These are phyloP conservation scores for Gymnopus androsaceus DNA, from an alignment of 1,284 basidiomycete genomes.

Conservation along the genomic window DNA sequence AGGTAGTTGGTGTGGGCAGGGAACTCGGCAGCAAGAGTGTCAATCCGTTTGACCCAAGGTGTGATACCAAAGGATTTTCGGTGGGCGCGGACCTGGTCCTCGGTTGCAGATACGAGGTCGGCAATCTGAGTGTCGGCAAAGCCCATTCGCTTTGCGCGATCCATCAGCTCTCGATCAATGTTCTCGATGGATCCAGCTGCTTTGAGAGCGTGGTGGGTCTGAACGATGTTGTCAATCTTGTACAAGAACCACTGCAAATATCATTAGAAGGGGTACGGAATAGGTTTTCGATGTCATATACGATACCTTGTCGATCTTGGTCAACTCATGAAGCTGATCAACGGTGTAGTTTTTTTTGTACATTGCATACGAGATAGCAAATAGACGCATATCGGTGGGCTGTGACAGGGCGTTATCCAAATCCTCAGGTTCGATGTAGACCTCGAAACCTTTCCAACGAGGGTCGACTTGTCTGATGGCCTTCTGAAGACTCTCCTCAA, in stretches of 20 bases:
- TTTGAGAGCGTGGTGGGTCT: constrained; percentile 76
- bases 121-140: constrained; percentile 96
- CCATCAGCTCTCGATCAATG: constrained; percentile 72
- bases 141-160: constrained; percentile 86
- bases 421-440: constrained; percentile 82
- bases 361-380: constrained; percentile 98
- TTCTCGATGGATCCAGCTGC: constrained; percentile 67
- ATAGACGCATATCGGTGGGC: constrained; percentile 91
- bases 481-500: constrained; percentile 98
- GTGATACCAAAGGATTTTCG: constrained; percentile 89
- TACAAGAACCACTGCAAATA: constrained; percentile 89
- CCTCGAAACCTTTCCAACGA: constrained; percentile 81
- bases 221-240: constrained; percentile 97
- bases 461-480: constrained; percentile 98
- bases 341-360: constrained; percentile 92
- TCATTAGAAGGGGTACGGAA: not conserved
- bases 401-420: constrained; percentile 76
- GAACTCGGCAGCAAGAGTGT: constrained; percentile 98
- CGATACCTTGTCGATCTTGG: constrained; percentile 97
- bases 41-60: constrained; percentile 99
- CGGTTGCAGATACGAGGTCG: constrained; percentile 68
- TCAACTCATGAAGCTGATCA: constrained; percentile 88
- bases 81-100: constrained; percentile 79
- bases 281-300: constrained; percentile 15
- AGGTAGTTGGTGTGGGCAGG: constrained; percentile 99